Base-by-base conservation (phyloP, 768 basidiomycete species). In the Clathrus columnatus region DNA sequence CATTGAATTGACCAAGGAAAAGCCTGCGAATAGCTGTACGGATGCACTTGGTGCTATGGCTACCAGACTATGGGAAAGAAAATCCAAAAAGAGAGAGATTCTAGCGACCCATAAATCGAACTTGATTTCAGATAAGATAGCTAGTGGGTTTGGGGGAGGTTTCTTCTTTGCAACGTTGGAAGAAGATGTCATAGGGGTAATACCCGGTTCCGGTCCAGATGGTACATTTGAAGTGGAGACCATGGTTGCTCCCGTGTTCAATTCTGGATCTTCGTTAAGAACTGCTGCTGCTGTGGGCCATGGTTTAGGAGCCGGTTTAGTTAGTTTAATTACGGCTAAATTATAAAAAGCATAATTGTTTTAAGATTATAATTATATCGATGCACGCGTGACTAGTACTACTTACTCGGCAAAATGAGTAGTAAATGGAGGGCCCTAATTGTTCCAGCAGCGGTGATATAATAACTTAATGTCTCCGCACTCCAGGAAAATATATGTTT, bases 31-130 rank as follows among this genome's bases (percentile, higher is more conserved):
- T 36, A 78, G 3, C 67, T 44, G 61, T 80, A 73, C 0, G 65
- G 66, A 46, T 16, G 53, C 57, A 7, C 56, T 60, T 6, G 59
- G 21, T 1, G 73, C 69, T 17, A 84, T 50, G 2, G 81, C 74
- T 11, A 89, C 82, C 32, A 85, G 71, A 5, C 72, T 65, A 61
- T 89, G 81, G 5, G 85, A 84, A 18, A 79, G 59, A 23, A 84
- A 75, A 56, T 90, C 88, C 16, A 87, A 63, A n/a, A 80, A 69
- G 44, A 90, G 73, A 1, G 86, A 89, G 27, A 70, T 71, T 47
- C 77, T 78, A 20, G 84, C 76, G 50, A 89, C 75, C n/a, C 72
- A 67, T 20, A 83, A 76, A 69, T 91, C 88, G 58, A 89, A 88
- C 24, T 69, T 70, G 51, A 87, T 71, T 62, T 86, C 87, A 24